Evolutionary conservation across 257 asterid species (phyloP), one percentile per base, ranked within the genome.

Genomic region (Thymus quinquecostatus): DNA sequence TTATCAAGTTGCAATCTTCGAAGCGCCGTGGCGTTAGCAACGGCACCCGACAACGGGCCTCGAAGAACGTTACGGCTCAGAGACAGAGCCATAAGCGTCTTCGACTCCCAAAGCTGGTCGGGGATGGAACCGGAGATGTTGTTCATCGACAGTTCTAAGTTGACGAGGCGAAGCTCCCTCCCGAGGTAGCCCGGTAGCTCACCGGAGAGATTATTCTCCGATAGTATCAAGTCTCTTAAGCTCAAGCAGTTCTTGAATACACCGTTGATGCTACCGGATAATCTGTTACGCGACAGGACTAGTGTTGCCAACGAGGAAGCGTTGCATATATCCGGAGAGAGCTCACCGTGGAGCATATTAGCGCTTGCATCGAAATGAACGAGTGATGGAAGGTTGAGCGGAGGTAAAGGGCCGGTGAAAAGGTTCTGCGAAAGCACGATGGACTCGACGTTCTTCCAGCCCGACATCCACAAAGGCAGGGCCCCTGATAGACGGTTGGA

Each of bases 391-490:
- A 92, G 77, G 68, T 83, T 21, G 3, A 92, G 87, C 11, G 86
- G 83, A 5, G 95, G 96, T 30, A 92, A 68, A 59, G 82, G 14
- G 63, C 96, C 97, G 7, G 12, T 85, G 38, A 92, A 75, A 60
- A 56, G 79, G 74, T 92, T 92, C 71, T 85, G 82, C 11, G 97
- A 73, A 10, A 90, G 80, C 6, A 72, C 69, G 5, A 90, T 62
- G 1, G 89, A 67, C 38, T 75, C 82, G 3, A 76, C 82, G 34
- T 61, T 69, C 69, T 77, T 88, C 98, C 95, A 92, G 38, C 83
- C 82, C 3, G 96, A 88, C 74, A 90, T 86, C 98, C 98, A 92
- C 1, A 8, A 53, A 0, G 97, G 97, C 51, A 92, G 28, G 0
- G 85, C 74, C 3, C 98, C 97, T 1, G 95, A 85, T 50, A 92